Conservation (phyloP, 1,284 basidiomycete species). For the Leccinum cinnamomeum region DNA sequence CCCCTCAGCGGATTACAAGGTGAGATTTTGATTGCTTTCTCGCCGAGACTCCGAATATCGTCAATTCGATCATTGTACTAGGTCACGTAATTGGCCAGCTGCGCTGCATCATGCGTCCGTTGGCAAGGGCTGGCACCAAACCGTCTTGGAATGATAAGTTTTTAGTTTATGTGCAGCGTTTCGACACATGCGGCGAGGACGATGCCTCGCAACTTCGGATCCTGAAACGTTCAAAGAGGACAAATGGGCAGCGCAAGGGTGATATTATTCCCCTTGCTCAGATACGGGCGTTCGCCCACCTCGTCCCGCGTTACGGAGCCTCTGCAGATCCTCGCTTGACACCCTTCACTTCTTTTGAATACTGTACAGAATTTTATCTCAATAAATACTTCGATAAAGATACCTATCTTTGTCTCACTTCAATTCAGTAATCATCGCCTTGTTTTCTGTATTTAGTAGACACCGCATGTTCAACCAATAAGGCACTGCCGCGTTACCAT, state of each 20-base stretch:
- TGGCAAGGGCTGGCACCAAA: not conserved
- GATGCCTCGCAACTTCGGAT: not conserved
- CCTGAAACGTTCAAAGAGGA: not conserved
- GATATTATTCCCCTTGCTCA: not conserved
- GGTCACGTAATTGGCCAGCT: not conserved
- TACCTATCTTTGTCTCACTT: not conserved
- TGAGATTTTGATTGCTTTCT: not conserved
- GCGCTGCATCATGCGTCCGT: not conserved
- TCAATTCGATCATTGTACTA: not conserved
- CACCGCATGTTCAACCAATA: not conserved
- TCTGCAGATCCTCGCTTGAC: not conserved
- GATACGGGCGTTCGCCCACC: not conserved
- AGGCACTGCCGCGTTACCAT: not conserved
- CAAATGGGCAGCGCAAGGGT: not conserved
- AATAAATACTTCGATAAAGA: conserved; percentile 2
- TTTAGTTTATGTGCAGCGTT: not conserved
- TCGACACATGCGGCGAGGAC: not conserved
- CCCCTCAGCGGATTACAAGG: not conserved
- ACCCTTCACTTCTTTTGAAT: not conserved
- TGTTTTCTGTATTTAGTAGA: not conserved
- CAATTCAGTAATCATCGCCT: not conserved
- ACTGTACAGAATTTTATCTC: not conserved
- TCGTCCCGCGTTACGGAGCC: not conserved
- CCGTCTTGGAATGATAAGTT: not conserved
- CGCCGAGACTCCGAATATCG: not conserved